Evolutionary conservation across 805 yeast species (phyloP), one percentile per base, ranked within the genome.

Genomic region (Kluyveromyces lactis): DNA sequence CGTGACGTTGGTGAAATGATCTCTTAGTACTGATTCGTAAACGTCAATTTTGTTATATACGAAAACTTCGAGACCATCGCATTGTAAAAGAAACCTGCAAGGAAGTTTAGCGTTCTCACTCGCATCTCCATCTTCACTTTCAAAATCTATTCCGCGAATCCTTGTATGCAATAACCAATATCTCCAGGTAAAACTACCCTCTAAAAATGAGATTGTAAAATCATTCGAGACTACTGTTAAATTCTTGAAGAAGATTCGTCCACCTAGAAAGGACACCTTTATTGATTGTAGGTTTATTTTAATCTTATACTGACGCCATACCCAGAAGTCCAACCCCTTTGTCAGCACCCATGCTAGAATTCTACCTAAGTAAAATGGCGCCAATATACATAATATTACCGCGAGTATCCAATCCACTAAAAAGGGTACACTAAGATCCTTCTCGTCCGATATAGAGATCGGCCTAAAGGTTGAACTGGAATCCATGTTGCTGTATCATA

Each of bases 131-230:
- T 50, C 48, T 44, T 31, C 33, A 38, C 31, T 18, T 33, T 19
- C 38, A 23, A 41, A 48, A 18, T 43, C 43, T 33, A 30, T 52
- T 24, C 39, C 51, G 28, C 53, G 54, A 46, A 43, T 44, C 47
- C 73, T 62, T 13, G 69, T 57, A 4, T 60, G 55, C 3, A 66
- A 62, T 38, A 86, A 64, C 97, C 97, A 92, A 58, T 86, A 90
- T 44, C 94, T 62, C 97, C 97, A 92, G 0, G 95, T 84, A 19
- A 90, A 54, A 49, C 77, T 75, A 1, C 90, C 82, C 44, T 80
- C 79, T 19, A 84, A 70, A 1, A 84, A 68, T 8, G 86, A 73
- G 1, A 86, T 53, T 2, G 95, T 77, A 44, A 77, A 77, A 60
- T 89, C 81, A 36, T 76, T 68, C n/a, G 86, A 82, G 4, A 84